Percentiles rank a stretch among this genome's conserved stretches.
Evolutionary conservation across 495 filamentous ascomycete genomes (phyloP).

Genomic region (Cryomyces antarcticus): DNA sequence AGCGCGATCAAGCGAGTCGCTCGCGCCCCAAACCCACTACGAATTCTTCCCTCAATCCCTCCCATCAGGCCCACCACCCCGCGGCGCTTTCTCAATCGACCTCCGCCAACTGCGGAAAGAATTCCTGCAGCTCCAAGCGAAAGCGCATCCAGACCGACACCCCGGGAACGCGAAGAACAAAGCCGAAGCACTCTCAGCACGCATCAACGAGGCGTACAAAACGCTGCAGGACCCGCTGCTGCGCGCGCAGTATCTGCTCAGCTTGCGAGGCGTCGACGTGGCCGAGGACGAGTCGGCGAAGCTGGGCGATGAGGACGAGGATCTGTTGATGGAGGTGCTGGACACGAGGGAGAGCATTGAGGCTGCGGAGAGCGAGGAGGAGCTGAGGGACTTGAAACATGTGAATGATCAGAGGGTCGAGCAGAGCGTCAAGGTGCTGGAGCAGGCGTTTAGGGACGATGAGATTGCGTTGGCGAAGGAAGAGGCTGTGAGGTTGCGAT

Average conservation of each 20-base stretch:
- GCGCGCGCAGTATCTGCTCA: conserved; percentile 69
- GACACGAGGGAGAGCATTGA: conserved; percentile 75
- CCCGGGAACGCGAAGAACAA: conserved; percentile 31
- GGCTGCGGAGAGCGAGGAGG: conserved; percentile 43
- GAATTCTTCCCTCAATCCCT: conserved; percentile 71
- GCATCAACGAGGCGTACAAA: conserved; percentile 76
- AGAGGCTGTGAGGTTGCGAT: conserved; percentile 62
- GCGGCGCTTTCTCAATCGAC: conserved; percentile 55
- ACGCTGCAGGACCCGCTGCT: conserved; percentile 56
- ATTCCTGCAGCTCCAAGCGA: conserved; percentile 64
- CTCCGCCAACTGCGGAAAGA: conserved; percentile 46
- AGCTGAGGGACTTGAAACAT: conserved; percentile 34
- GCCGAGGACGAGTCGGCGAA: conserved; percentile 48
- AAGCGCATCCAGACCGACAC: conserved; percentile 69
- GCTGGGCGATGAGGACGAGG: conserved; percentile 35
- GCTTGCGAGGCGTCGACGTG: conserved; percentile 51
- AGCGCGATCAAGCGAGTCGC: neutral
- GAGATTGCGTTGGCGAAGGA: conserved; percentile 43
- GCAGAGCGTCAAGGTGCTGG: conserved; percentile 36
- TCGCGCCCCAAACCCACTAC: conserved; percentile 40
- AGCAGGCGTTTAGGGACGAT: conserved; percentile 38
- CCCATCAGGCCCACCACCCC: conserved; percentile 60
- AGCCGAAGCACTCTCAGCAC: conserved; percentile 52
- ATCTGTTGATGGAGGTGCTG: conserved; percentile 70
- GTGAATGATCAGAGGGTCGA: conserved; percentile 49